Conservation (phyloP, 176 grass and related monocot genomes). For the Lolium rigidum region DNA sequence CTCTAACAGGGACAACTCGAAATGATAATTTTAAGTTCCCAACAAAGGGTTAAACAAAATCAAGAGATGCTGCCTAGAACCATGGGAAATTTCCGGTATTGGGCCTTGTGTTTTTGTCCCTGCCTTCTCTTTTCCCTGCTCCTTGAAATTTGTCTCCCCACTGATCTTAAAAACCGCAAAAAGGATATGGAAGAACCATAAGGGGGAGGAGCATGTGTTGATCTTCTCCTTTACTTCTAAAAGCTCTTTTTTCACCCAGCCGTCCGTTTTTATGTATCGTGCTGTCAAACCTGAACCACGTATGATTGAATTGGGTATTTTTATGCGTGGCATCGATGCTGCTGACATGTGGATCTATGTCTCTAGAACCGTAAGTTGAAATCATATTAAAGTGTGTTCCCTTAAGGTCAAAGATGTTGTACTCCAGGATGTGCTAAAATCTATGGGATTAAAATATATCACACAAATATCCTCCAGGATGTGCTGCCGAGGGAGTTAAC, state of each 20-base stretch:
- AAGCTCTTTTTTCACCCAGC: constrained; percentile 26
- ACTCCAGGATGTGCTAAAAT: too few species aligned
- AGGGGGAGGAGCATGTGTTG: constrained; percentile 14
- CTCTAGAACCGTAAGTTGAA: constrained; percentile 19
- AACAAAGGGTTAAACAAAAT: constrained; percentile 42
- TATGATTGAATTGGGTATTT: constrained; percentile 6
- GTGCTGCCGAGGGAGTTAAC: background rate
- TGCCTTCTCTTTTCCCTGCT: constrained; percentile 36
- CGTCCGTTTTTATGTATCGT: constrained; percentile 25
- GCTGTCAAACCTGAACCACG: constrained; percentile 31
- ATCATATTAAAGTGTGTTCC: constrained; percentile 36
- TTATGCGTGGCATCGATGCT: constrained; percentile 11
- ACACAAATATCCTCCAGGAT: background rate
- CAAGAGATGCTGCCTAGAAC: constrained; percentile 53
- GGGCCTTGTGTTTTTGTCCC: constrained; percentile 54
- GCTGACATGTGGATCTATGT: constrained; percentile 52
- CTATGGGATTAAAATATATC: background rate
- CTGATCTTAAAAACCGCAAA: constrained; percentile 54
- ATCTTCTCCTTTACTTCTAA: constrained; percentile 24
- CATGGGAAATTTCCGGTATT: constrained; percentile 53
- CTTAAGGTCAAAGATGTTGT: constrained; percentile 10
- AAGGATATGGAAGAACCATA: constrained; percentile 19
- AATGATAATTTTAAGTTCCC: constrained; percentile 47
- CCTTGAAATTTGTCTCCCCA: constrained; percentile 44
- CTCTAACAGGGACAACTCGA: constrained; percentile 61